These are phyloP conservation scores for Achaetomiella virescens DNA, from an alignment of 495 filamentous ascomycete species.

Conservation along the genomic window DNA sequence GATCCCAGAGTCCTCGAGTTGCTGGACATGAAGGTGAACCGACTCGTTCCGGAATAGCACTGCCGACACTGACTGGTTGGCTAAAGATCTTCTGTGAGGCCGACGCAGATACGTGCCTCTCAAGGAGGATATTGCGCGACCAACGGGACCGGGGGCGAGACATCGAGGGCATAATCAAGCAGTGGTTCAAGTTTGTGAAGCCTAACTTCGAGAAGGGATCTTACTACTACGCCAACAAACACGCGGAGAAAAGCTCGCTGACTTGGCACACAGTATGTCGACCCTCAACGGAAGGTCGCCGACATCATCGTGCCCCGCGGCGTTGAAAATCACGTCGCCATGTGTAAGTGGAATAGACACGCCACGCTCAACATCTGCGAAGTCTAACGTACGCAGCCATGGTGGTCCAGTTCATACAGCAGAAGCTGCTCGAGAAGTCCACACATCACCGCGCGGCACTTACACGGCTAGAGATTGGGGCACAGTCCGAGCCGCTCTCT, in stretches of 20 bases:
- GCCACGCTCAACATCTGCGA: no score
- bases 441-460: constrained; percentile 71
- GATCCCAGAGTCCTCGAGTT: constrained; percentile 80
- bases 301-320: constrained; percentile 94
- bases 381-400: constrained; percentile 54
- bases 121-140: constrained; percentile 82
- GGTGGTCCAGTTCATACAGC: constrained; percentile 83
- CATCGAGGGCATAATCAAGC: constrained; percentile 92
- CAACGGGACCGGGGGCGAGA: constrained; percentile 77
- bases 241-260: neutral
- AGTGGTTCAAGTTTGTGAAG: constrained; percentile 95
- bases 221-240: neutral
- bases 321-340: constrained; percentile 87
- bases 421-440: constrained; percentile 79
- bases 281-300: constrained; percentile 80
- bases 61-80: constrained; percentile 5
- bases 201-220: constrained; percentile 75
- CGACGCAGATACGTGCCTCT: constrained; percentile 88
- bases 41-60: neutral
- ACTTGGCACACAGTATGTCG: constrained; percentile 54
- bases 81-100: constrained; percentile 87
- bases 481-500: constrained; percentile 64
- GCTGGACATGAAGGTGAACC: constrained; percentile 76
- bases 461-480: constrained; percentile 59
- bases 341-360: constrained; percentile 50